Base-by-base conservation (phyloP, 2,329 filamentous ascomycete species). In the Lasiodiplodia sp. region DNA sequence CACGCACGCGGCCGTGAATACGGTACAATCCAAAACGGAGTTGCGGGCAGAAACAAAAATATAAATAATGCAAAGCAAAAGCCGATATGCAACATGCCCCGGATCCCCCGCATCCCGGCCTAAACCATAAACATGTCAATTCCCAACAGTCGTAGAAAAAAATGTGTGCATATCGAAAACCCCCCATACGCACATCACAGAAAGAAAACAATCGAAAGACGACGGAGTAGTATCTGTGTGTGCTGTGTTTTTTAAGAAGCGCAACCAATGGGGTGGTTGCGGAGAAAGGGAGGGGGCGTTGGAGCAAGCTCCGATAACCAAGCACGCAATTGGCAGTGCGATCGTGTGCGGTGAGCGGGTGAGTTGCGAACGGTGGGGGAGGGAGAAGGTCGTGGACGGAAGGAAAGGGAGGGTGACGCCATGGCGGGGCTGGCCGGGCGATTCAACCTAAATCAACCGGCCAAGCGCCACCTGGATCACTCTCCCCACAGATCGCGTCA, bases 391-490 rank as follows among this genome's bases (percentile, higher is more conserved):
- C n/a, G 58, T 34, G 25, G 47, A 38, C n/a, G 60, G n/a, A 53
- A 64, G 60, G 60, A 28, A 64, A 64, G 60, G 58, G 60, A 23
- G 31, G 18, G 60, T 64, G 60, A 64, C 60, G 60, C 60, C 60
- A 64, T 64, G 31, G 60, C 60, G 60, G 47, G 58, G 58, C 58
- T 25, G 14, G 58, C 21, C 55, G 21, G 7, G 28, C 60, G 28
- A 38, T 31, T 64, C 47, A 64, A 64, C 60, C 60, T 64, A 64
- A 51, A 49, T 21, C 28, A 52, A 23, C 60, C 25, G 40, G 40
- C 18, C 31, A 31, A 52, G 58, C 60, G 60, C 47, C 60, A 63
- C 44, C 21, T 44, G 28, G 40, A n/a, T n/a, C 25, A 44, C 23
- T 28, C 44, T n/a, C 28, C n/a, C 40, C 58, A 18, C 58, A 51